These are phyloP conservation scores for Vaccinium darrowii DNA, from an alignment of 148 eudicot genomes.

Conservation along the genomic window DNA sequence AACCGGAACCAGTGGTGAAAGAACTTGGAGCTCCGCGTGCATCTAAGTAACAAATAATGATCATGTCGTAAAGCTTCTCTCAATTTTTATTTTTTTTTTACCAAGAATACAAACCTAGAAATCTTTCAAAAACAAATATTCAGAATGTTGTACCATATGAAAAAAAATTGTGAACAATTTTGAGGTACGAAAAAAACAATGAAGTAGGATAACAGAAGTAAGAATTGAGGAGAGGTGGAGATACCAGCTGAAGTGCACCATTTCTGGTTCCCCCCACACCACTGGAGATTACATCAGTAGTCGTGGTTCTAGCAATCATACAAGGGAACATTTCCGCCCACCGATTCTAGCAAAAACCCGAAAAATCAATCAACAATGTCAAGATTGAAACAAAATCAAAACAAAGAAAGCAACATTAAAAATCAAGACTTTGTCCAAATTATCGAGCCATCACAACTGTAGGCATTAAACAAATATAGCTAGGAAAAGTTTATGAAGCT, in stretches of 20 bases:
- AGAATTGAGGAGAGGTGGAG: neutral
- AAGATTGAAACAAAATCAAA: neutral
- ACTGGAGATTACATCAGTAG: constrained; percentile 73
- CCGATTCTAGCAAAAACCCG: constrained; percentile 46
- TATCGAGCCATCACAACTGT: neutral
- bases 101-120: neutral
- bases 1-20: constrained; percentile 91
- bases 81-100: no score
- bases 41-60: constrained; percentile 39
- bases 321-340: constrained; percentile 96
- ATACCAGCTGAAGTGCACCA: constrained; percentile 94
- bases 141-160: neutral
- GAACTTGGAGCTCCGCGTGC: constrained; percentile 92
- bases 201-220: neutral
- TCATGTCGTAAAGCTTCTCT: neutral
- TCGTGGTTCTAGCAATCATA: constrained; percentile 70
- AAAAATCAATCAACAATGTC: constrained; percentile 6
- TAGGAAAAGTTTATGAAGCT: constrained; percentile 10
- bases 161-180: no score
- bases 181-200: neutral
- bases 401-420: neutral
- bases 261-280: constrained; percentile 95
- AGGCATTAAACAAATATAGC: neutral
- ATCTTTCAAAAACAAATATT: neutral
- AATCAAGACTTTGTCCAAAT: neutral